Percentiles rank a stretch among this genome's conserved stretches.
phyloP scores from a whole-genome alignment of 352 stramenopile genomes.

The Peronospora belbahrii region DNA sequence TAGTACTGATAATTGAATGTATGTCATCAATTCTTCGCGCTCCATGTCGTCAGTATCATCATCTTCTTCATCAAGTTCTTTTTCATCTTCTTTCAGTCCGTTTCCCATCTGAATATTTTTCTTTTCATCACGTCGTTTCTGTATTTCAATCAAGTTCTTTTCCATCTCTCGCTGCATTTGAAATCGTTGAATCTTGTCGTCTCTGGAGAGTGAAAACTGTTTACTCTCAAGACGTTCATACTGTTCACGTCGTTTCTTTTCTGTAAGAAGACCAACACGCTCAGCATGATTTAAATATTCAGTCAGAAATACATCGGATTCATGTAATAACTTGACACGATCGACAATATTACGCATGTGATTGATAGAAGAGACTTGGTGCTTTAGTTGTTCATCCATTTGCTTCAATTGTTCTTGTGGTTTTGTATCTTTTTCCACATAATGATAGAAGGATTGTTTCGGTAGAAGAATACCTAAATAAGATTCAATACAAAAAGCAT shows the following conservation, averaged over 20 bases:
- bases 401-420: constrained; percentile 2
- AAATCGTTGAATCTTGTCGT: constrained; percentile 81
- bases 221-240: constrained; percentile 70
- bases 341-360: constrained; percentile 55
- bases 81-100: constrained; percentile 5
- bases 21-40: constrained; percentile 74
- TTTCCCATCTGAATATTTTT: constrained; percentile 10
- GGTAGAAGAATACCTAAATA: constrained; percentile 69
- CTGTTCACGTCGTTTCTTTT: constrained; percentile 64
- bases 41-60: constrained; percentile 69
- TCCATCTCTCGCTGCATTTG: constrained; percentile 71
- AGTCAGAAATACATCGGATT: constrained; percentile 70
- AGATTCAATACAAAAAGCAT: constrained; percentile 75
- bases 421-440: not conserved
- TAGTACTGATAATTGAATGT: constrained; percentile 65
- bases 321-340: constrained; percentile 57
- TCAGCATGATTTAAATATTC: constrained; percentile 70
- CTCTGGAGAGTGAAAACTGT: constrained; percentile 51
- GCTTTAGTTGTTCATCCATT: constrained; percentile 8
- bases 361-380: constrained; percentile 20
- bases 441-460: constrained; percentile 71
- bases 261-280: constrained; percentile 45
- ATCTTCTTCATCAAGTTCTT: constrained; percentile 40
- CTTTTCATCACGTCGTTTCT: constrained; percentile 37
- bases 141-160: constrained; percentile 49